A percentile compares a stretch with the other conserved stretches of the same genome.
phyloP scores from a whole-genome alignment of 306 rosid species.

The Aeschynomene evenia region DNA sequence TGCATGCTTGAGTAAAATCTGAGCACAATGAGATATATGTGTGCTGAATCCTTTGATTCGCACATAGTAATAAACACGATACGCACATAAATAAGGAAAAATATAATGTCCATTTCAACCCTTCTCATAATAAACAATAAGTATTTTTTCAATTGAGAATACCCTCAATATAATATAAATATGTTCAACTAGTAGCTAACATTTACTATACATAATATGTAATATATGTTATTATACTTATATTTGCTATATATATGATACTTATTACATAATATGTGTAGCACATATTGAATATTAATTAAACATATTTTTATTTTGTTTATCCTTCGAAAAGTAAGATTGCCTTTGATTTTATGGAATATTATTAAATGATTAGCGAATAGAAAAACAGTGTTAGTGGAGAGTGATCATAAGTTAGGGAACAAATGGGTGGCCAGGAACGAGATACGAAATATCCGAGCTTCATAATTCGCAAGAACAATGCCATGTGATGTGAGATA shows the following conservation, averaged over 20 bases:
- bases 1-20: constrained; percentile 8
- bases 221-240: no score
- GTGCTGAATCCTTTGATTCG: neutral
- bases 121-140: no score
- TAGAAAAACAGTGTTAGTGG: neutral
- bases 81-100: neutral
- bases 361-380: constrained; percentile 5
- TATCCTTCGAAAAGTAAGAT: constrained; percentile 26
- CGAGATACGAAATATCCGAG: neutral
- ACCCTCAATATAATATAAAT: no score
- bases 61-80: neutral
- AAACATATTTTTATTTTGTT: no score
- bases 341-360: constrained; percentile 22
- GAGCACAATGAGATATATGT: neutral
- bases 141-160: no score
- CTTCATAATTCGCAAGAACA: neutral
- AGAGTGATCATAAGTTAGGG: neutral
- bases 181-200: no score
- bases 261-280: no score
- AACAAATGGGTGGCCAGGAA: constrained; percentile 4
- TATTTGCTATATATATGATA: no score
- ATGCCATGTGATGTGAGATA: constrained; percentile 29
- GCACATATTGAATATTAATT: no score
- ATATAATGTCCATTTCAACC: constrained; percentile 16
- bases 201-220: no score